phyloP scores from a whole-genome alignment of 306 rosid species.

The Acacia crassicarpa region DNA sequence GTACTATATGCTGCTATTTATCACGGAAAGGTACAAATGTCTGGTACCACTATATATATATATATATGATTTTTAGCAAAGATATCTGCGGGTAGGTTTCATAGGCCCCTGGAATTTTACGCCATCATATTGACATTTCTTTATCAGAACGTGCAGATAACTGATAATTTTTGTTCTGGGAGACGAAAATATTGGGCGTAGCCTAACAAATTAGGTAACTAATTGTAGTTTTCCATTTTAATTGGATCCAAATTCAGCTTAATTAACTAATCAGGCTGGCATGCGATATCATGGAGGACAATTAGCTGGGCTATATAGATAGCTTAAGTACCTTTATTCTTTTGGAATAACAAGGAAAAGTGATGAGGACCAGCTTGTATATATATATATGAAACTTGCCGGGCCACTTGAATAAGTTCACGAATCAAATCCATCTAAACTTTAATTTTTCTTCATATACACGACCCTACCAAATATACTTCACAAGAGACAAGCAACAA shows the following conservation, averaged over 20 bases:
- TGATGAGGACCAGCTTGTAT: background rate
- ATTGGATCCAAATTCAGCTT: background rate
- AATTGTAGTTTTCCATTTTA: background rate
- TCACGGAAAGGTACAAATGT: conserved; percentile 54
- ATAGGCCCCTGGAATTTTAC: background rate
- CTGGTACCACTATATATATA: conserved; percentile 4
- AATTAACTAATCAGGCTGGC: background rate
- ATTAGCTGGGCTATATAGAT: background rate
- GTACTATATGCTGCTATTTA: conserved; percentile 29
- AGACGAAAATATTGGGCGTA: background rate
- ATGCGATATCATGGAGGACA: background rate
- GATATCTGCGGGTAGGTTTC: background rate
- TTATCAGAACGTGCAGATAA: too few species aligned
- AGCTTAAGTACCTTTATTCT: background rate
- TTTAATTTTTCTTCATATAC: background rate
- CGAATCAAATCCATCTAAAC: background rate
- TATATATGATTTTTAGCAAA: background rate
- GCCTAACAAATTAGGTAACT: background rate
- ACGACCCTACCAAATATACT: background rate
- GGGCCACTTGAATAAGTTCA: background rate
- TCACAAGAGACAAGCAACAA: background rate
- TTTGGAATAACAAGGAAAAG: background rate
- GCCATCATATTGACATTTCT: too few species aligned
- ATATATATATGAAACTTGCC: background rate
- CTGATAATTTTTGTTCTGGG: too few species aligned